Base-by-base conservation (phyloP, 2,329 filamentous ascomycete genomes). In the Beauveria sp. region DNA sequence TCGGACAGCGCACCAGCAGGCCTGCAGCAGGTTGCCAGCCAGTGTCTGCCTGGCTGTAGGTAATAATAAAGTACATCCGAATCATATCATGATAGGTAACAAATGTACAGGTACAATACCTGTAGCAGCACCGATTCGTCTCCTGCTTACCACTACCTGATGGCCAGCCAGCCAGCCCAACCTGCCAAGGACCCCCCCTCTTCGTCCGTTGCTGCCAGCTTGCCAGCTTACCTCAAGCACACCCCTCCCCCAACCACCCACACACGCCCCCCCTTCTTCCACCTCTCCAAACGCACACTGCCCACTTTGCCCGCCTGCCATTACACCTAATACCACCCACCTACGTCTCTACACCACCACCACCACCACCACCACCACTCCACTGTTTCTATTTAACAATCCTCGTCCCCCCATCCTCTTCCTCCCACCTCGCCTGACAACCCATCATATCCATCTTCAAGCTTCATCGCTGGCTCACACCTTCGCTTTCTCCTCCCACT, bases 401-500 rank as follows among this genome's bases (percentile, higher is more conserved):
- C 53, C 46, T 62, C 57, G 16, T 64, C 61, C 61, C 64, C 56
- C 62, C 61, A 61, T 62, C 51, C 58, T 53, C 56, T 50, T 56
- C 53, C 49, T 50, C 62, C 60, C 26, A 64, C 61, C 63, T 60
- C 65, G 64, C 64, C 66, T 68, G 68, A 48, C 58, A 57, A 61
- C 57, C 56, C 62, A 63, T 62, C 52, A 51, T 60, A 64, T 60
- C 51, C 62, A 58, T 64, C 60, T 18, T 46, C 52, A 54, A 50
- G 43, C 54, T 54, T 62, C 51, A 43, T 58, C 60, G 38, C 43
- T 57, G 60, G 53, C 53, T 51, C 34, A 50, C 14, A 82, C 80
- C 74, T 75, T 82, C 80, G 79, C 80, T 81, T 79, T 76, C 72
- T 72, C 70, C 69, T 72, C 73, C 59, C 42, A 48, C 48, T 72